Base-by-base conservation (phyloP, 2,329 filamentous ascomycete genomes). In the Graphilbum fragrans region DNA sequence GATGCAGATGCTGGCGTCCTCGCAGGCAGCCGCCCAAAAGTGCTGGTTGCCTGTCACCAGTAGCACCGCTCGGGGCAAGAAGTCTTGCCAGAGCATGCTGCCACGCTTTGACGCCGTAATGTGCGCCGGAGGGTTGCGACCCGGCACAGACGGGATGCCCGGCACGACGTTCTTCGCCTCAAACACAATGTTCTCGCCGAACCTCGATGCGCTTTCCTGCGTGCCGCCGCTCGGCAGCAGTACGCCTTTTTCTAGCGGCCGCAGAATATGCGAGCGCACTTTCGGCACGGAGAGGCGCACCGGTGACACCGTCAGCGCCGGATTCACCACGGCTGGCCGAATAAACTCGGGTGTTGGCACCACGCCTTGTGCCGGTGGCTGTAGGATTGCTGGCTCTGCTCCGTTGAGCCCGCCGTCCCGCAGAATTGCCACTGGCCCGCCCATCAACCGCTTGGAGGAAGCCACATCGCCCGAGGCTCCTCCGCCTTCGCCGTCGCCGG, bases 21-120 rank as follows among this genome's bases (percentile, higher is more conserved):
- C 92, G 53, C 88, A 95, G 10, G 84, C 88, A 16, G 82, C 90
- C 0, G 85, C 82, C 84, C 92, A 98, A 56, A 96, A 88, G 50
- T 83, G 79, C 52, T 82, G 80, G 58, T 87, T 96, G 3, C 87
- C 93, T 0, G 90, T 92, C 1, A 93, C 80, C 2, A 96, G 71
- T n/a, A 98, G 74, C 20, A 94, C 83, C 6, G 86, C 78, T 44
- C 82, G 75, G 0, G 90, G 88, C 14, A 98, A 65, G 53, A 86
- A 98, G 55, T 98, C 93, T 54, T 95, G 86, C 92, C 93, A 98
- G 4, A 96, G 60, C 1, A 82, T 68, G 42, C 80, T 77, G 5
- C 86, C 86, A 41, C 86, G 77, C 55, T 86, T 90, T 2, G 80
- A 83, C 32, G 92, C 80, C 5, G 78, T 84, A 34, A 98, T 77